Percentiles rank a stretch among this genome's conserved stretches.
phyloP scores from a whole-genome alignment of 805 yeast genomes.

The Barnettozyma sp. region DNA sequence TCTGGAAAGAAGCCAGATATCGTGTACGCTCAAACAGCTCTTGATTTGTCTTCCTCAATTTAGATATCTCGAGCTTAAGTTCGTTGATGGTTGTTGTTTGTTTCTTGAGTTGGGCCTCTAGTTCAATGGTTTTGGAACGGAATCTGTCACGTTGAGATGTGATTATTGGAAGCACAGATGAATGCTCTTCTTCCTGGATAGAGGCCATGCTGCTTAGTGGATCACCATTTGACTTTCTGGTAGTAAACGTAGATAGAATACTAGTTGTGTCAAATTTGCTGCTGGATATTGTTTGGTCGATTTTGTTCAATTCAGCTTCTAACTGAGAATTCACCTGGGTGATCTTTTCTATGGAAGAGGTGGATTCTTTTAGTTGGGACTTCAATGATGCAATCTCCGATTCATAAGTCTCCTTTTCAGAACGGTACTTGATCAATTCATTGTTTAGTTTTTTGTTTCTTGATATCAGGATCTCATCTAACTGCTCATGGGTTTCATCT shows the following conservation, averaged over 20 bases:
- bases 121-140: slow-evolving; percentile 71
- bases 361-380: slow-evolving; percentile 27
- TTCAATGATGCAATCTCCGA: slow-evolving; percentile 37
- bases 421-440: slow-evolving; percentile 61
- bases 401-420: slow-evolving; percentile 43
- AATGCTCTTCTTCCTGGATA: slow-evolving; percentile 26
- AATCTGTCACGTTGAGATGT: slow-evolving; percentile 95
- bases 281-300: slow-evolving; percentile 33
- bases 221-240: slow-evolving; percentile 29
- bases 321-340: slow-evolving; percentile 49
- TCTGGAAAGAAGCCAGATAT: slow-evolving; percentile 47
- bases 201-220: slow-evolving; percentile 42
- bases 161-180: slow-evolving; percentile 69
- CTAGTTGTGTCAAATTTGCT: slow-evolving; percentile 49
- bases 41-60: slow-evolving; percentile 65
- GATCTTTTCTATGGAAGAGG: slow-evolving; percentile 35
- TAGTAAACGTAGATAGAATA: slow-evolving; percentile 32
- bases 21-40: slow-evolving; percentile 75
- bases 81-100: slow-evolving; percentile 47
- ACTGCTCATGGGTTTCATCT: slow-evolving; percentile 23
- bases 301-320: slow-evolving; percentile 63
- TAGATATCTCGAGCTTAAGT: slow-evolving; percentile 55
- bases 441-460: slow-evolving; percentile 68
- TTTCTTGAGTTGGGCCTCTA: slow-evolving; percentile 73
- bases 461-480: slow-evolving; percentile 57